Evolutionary conservation across 225 moss, liverwort and hornwort genomes (phyloP).

Genomic region (Marchantia paleacea): DNA sequence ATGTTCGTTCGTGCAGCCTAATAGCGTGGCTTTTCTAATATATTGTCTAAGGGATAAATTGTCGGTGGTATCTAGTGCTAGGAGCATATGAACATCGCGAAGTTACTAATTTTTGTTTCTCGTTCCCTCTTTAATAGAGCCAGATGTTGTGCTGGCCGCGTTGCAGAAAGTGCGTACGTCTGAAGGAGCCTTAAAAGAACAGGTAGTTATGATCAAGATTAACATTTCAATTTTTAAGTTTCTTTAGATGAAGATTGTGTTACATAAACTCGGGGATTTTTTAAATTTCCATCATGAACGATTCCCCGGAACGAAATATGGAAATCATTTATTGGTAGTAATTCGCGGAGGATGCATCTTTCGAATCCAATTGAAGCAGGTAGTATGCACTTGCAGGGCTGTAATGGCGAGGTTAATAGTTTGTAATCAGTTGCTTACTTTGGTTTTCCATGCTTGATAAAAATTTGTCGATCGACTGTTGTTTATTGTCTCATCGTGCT

Average conservation of each 20-base stretch:
- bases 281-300: too few relatives aligned
- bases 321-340: too few relatives aligned
- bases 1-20: background rate
- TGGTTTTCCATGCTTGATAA: too few relatives aligned
- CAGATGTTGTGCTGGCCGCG: conserved; percentile 59
- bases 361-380: too few relatives aligned
- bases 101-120: background rate
- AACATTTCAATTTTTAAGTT: too few relatives aligned
- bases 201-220: conserved; percentile 36
- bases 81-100: background rate
- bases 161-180: conserved; percentile 71
- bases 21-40: background rate
- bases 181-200: conserved; percentile 70
- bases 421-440: too few relatives aligned
- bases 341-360: too few relatives aligned
- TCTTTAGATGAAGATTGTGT: too few relatives aligned
- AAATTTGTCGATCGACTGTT: background rate
- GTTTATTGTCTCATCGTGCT: background rate
- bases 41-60: background rate
- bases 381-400: too few relatives aligned
- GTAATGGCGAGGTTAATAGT: too few relatives aligned
- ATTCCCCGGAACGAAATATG: too few relatives aligned
- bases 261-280: too few relatives aligned
- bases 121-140: conserved; percentile 51
- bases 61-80: background rate